These are phyloP conservation scores for Platanthera guangdongensis DNA, from an alignment of 106 monocot genomes.

Conservation along the genomic window DNA sequence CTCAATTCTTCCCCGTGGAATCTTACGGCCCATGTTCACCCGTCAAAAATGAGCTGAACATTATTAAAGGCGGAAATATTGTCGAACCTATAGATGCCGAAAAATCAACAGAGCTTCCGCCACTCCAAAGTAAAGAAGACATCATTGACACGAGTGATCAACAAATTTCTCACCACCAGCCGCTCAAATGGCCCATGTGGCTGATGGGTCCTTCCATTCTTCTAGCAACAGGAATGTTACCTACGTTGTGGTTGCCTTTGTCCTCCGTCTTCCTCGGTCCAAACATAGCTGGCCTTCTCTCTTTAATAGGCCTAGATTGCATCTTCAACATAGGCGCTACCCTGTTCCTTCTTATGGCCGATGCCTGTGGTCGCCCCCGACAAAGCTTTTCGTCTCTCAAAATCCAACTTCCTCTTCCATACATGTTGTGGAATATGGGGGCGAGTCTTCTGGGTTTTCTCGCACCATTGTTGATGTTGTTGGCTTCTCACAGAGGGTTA, in stretches of 20 bases:
- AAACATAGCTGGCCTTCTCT: conserved; percentile 71
- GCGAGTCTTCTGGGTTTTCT: conserved; percentile 64
- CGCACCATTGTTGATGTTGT: conserved; percentile 39
- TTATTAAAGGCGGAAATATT: conserved; percentile 36
- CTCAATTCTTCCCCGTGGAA: conserved; percentile 49
- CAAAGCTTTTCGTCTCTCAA: not conserved
- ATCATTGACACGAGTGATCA: conserved; percentile 32
- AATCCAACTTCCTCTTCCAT: conserved; percentile 37
- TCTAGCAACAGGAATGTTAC: conserved; percentile 68
- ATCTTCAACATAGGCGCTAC: conserved; percentile 92
- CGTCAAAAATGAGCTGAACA: conserved; percentile 18
- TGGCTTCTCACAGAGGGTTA: conserved; percentile 37
- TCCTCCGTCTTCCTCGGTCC: conserved; percentile 73
- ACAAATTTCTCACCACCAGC: conserved; percentile 10
- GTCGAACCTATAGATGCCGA: conserved; percentile 47
- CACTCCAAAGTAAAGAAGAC: conserved; percentile 27
- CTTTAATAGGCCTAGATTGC: conserved; percentile 82
- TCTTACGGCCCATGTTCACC: conserved; percentile 29
- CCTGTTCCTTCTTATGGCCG: conserved; percentile 88
- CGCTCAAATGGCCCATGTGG: conserved; percentile 85
- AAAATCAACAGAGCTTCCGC: conserved; percentile 32
- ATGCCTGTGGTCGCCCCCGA: conserved; percentile 55
- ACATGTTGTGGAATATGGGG: conserved; percentile 68
- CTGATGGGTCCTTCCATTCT: conserved; percentile 70
- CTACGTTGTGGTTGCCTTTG: conserved; percentile 80